phyloP scores from a whole-genome alignment of 352 stramenopile species.

The Elongisporangium undulatum region DNA sequence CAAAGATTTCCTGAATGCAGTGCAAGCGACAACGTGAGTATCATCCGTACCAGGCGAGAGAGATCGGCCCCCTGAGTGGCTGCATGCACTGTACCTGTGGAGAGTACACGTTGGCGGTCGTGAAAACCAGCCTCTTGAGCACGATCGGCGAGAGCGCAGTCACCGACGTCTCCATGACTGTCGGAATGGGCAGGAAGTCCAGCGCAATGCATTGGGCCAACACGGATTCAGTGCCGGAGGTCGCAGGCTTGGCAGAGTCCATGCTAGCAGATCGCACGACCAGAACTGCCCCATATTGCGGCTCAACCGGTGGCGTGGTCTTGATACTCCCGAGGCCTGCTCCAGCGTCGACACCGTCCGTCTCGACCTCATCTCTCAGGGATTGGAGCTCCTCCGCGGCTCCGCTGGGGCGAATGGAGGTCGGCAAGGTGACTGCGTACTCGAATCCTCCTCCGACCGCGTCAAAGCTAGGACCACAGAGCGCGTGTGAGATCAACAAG shows the following conservation, averaged over 20 bases:
- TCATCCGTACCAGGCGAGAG: too few relatives aligned
- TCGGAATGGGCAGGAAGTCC: slow-evolving; percentile 51
- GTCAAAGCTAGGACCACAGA: background rate
- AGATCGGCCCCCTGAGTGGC: background rate
- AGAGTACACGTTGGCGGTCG: slow-evolving; percentile 23
- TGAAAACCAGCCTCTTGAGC: slow-evolving; percentile 50
- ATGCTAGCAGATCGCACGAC: slow-evolving; percentile 14
- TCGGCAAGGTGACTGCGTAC: background rate
- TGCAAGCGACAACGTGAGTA: too few relatives aligned
- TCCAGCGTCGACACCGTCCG: slow-evolving; percentile 10
- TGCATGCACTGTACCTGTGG: slow-evolving; percentile 23
- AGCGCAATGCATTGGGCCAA: slow-evolving; percentile 46
- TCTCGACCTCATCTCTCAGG: slow-evolving; percentile 9
- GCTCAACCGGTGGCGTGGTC: background rate
- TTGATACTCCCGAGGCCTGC: background rate
- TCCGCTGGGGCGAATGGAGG: background rate
- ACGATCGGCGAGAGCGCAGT: slow-evolving; percentile 19
- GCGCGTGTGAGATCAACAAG: background rate
- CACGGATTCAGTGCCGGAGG: slow-evolving; percentile 13
- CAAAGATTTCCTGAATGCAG: slow-evolving; percentile 49
- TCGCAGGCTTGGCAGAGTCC: slow-evolving; percentile 1
- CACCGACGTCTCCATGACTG: slow-evolving; percentile 15
- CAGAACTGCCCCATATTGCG: slow-evolving; percentile 28
- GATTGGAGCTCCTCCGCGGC: slow-evolving; percentile 9
- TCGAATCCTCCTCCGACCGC: background rate